A percentile compares a stretch with the other conserved stretches of the same genome.
Conservation (phyloP, 2,329 filamentous ascomycete species). For the Fusarium sororula region DNA sequence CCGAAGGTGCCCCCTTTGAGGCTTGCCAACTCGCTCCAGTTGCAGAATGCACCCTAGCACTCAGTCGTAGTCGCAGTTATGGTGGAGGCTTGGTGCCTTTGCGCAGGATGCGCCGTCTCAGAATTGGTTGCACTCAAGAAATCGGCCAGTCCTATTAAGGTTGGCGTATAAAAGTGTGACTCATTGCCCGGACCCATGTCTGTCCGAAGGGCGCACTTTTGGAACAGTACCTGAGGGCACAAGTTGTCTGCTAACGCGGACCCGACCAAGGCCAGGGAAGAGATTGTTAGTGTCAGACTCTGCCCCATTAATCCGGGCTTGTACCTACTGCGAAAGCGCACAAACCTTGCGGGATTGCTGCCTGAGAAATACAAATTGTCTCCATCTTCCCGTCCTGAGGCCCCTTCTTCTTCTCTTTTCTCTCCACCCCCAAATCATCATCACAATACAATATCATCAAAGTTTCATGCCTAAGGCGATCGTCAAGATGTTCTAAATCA, state of each 20-base stretch:
- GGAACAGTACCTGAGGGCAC: constrained; percentile 24
- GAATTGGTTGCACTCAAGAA: constrained; percentile 33
- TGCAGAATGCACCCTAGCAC: not conserved
- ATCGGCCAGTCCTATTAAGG: constrained; percentile 44
- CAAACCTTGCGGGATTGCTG: constrained; percentile 48
- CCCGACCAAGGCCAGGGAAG: not conserved
- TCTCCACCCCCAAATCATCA: constrained; percentile 47
- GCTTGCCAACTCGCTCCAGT: not conserved
- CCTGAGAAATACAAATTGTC: constrained; percentile 59
- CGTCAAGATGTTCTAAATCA: constrained; percentile 68
- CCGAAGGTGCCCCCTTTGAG: not conserved
- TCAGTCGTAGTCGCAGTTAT: not conserved
- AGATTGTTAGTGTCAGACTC: constrained; percentile 23
- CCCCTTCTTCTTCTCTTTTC: constrained; percentile 46
- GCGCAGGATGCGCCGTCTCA: constrained; percentile 35
- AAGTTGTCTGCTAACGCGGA: constrained; percentile 18
- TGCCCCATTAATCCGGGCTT: constrained; percentile 34
- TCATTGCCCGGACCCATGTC: constrained; percentile 46
- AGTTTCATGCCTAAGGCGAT: constrained; percentile 50
- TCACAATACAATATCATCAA: constrained; percentile 45
- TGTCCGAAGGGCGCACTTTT: constrained; percentile 39
- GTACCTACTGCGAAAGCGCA: constrained; percentile 26
- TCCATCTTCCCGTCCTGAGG: constrained; percentile 40
- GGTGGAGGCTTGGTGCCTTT: constrained; percentile 32
- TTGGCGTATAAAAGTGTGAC: constrained; percentile 47